These are phyloP conservation scores for Coemansia sp. DNA, from an alignment of 192 early-diverging fungal genomes.

Conservation along the genomic window DNA sequence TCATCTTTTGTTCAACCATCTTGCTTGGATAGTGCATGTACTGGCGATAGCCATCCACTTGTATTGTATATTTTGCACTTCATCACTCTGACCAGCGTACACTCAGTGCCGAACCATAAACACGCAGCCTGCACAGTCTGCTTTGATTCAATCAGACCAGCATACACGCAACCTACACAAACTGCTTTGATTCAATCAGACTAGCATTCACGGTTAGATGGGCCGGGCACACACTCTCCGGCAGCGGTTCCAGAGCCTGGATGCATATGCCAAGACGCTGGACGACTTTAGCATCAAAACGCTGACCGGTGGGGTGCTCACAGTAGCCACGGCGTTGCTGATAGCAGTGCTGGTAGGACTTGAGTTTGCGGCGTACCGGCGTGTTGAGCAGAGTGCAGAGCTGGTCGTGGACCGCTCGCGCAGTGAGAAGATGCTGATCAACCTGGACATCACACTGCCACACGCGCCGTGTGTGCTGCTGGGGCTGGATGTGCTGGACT, in stretches of 20 bases:
- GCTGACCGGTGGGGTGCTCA: slow-evolving; percentile 79
- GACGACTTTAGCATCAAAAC: slow-evolving; percentile 92
- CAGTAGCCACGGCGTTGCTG: slow-evolving; percentile 69
- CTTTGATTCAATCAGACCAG: not conserved
- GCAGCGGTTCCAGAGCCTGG: slow-evolving; percentile 60
- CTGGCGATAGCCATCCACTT: too few relatives aligned
- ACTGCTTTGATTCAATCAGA: not conserved
- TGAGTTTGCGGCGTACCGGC: slow-evolving; percentile 80
- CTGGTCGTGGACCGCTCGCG: slow-evolving; percentile 81
- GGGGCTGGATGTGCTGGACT: slow-evolving; percentile 94
- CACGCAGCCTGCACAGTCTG: too few relatives aligned
- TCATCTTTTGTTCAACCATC: too few relatives aligned
- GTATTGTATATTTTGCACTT: not conserved
- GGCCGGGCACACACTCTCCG: slow-evolving; percentile 13
- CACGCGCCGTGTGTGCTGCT: slow-evolving; percentile 90
- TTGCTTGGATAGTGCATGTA: too few relatives aligned
- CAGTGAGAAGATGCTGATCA: slow-evolving; percentile 87
- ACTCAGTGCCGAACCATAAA: too few relatives aligned
- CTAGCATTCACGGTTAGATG: not conserved
- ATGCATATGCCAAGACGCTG: slow-evolving; percentile 94
- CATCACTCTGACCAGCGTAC: not conserved
- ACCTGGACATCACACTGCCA: slow-evolving; percentile 89
- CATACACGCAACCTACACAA: not conserved
- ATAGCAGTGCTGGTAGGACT: slow-evolving; percentile 75
- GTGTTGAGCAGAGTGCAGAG: slow-evolving; percentile 65